A percentile compares a stretch with the other conserved stretches of the same genome.
Conservation (phyloP, 1,284 basidiomycete species). For the Volvariella volvacea region DNA sequence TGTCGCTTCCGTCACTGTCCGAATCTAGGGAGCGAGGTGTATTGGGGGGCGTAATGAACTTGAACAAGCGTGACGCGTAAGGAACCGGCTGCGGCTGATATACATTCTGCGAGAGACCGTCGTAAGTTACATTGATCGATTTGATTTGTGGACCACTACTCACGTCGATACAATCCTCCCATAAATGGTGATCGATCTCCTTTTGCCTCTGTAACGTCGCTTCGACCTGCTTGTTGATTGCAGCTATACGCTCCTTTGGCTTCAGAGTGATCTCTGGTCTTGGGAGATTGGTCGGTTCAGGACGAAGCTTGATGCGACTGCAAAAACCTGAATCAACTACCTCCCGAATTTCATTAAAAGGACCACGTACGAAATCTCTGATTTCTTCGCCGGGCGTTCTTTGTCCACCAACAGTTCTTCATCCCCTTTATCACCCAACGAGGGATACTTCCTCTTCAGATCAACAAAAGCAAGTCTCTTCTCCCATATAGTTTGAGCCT, state of each 20-base stretch:
- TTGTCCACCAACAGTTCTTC: conserved; percentile 81
- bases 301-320: conserved; percentile 47
- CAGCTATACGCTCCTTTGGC: conserved; percentile 59
- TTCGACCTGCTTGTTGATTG: conserved; percentile 65
- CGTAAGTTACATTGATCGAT: conserved; percentile 2
- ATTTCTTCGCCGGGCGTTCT: conserved; percentile 58
- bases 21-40: conserved; percentile 22
- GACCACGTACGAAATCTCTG: conserved; percentile 35
- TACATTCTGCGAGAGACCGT: conserved; percentile 36
- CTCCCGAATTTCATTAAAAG: not conserved
- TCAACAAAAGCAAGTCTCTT: conserved; percentile 71
- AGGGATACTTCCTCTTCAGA: conserved; percentile 73
- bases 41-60: conserved; percentile 38
- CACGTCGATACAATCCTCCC: conserved; percentile 85
- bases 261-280: conserved; percentile 42
- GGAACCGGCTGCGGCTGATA: conserved; percentile 50
- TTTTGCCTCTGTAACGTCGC: conserved; percentile 59
- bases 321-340: conserved; percentile 2
- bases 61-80: conserved; percentile 55
- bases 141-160: conserved; percentile 16
- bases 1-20: conserved; percentile 21
- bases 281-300: conserved; percentile 32
- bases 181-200: conserved; percentile 65
- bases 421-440: conserved; percentile 65
- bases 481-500: conserved; percentile 72